Evolutionary conservation across 148 eudicot genomes (phyloP).

Genomic region (Amaranthus cruentus): DNA sequence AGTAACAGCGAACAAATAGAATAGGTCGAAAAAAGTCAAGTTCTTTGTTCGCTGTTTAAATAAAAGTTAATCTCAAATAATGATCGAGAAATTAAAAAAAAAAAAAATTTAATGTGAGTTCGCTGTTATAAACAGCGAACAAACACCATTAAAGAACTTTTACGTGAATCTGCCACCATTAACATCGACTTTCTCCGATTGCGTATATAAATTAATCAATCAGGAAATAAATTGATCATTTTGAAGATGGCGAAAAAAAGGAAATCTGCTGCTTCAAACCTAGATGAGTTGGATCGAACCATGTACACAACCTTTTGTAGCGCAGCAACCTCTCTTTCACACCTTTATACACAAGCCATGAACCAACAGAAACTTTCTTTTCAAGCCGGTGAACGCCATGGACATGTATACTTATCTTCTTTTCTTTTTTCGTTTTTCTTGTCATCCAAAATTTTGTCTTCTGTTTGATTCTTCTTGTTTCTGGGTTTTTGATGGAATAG

Average conservation of each 20-base stretch:
- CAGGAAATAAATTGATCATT: no score
- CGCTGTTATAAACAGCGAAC: no score
- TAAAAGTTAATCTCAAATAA: no score
- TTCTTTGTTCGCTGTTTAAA: no score
- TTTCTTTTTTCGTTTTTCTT: not conserved
- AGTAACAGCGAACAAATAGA: no score
- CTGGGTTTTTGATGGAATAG: not conserved
- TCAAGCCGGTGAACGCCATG: slow-evolving; percentile 75
- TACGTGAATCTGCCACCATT: no score
- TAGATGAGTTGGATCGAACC: slow-evolving; percentile 90
- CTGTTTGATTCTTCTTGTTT: not conserved
- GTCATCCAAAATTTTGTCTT: not conserved
- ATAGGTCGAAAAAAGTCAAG: no score
- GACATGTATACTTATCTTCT: slow-evolving; percentile 31
- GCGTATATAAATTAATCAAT: no score
- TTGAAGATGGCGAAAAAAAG: slow-evolving; percentile 70
- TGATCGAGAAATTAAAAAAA: no score
- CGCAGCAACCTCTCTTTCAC: slow-evolving; percentile 79
- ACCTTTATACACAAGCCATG: slow-evolving; percentile 82
- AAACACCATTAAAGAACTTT: no score
- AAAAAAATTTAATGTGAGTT: no score
- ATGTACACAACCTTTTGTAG: slow-evolving; percentile 72
- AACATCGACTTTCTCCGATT: no score
- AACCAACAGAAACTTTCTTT: slow-evolving; percentile 65
- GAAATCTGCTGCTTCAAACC: slow-evolving; percentile 62